These are phyloP conservation scores for Dryas integrifolia DNA, from an alignment of 331 rosid genomes.

Conservation along the genomic window DNA sequence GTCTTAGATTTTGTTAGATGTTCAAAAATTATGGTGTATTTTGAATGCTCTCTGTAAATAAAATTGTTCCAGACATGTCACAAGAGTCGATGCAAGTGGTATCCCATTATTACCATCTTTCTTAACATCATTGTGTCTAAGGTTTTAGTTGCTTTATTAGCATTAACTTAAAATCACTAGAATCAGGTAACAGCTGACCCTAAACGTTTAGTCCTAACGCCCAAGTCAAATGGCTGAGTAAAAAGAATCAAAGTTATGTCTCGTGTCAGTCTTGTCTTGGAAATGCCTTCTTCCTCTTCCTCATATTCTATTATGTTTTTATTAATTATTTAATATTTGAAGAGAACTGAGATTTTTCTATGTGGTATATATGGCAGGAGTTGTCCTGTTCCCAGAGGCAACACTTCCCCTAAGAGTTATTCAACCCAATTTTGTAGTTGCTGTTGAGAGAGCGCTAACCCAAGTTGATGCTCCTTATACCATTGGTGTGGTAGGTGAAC, in stretches of 20 bases:
- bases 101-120: background rate
- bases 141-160: background rate
- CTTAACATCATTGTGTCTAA: background rate
- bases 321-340: background rate
- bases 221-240: background rate
- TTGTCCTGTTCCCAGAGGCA: conserved; percentile 88
- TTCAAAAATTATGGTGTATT: background rate
- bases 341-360: conserved; percentile 21
- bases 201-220: background rate
- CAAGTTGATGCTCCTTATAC: conserved; percentile 76
- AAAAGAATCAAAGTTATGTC: background rate
- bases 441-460: conserved; percentile 62
- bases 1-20: background rate
- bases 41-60: background rate
- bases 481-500: conserved; percentile 84
- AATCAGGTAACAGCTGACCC: background rate
- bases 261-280: background rate
- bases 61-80: background rate
- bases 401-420: conserved; percentile 71
- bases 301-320: conserved; percentile 13
- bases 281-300: conserved; percentile 1
- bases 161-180: background rate
- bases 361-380: conserved; percentile 53
- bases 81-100: background rate
- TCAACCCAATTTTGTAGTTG: conserved; percentile 53